Percentiles rank a stretch among this genome's conserved stretches.
Evolutionary conservation across 768 basidiomycete species (phyloP).

Genomic region (Pulveroboletus ravenelii): DNA sequence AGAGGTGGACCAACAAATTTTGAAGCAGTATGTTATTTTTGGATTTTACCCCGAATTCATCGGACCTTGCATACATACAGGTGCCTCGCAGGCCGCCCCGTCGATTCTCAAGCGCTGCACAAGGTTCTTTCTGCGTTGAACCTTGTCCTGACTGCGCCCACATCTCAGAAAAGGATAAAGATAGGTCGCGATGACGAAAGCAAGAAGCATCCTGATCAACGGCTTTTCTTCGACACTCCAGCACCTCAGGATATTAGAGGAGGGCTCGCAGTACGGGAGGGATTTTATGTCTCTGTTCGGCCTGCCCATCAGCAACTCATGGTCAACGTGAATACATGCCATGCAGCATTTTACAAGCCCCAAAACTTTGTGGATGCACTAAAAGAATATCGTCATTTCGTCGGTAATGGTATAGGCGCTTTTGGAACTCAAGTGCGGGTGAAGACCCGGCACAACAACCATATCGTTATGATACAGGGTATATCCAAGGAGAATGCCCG

Average conservation of each 20-base stretch:
- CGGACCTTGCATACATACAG: constrained; percentile 31
- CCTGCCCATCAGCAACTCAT: constrained; percentile 43
- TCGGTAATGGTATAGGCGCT: constrained; percentile 45
- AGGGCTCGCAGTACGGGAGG: constrained; percentile 56
- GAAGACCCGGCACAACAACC: constrained; percentile 56
- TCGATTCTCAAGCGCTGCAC: constrained; percentile 52
- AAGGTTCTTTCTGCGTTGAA: constrained; percentile 48
- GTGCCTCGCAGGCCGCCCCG: constrained; percentile 50
- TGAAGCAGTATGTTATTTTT: constrained; percentile 1
- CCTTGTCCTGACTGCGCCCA: constrained; percentile 40
- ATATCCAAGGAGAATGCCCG: constrained; percentile 37
- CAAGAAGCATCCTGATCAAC: constrained; percentile 28
- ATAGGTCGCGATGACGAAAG: constrained; percentile 42
- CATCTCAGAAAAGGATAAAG: constrained; percentile 38
- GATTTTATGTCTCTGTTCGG: constrained; percentile 39
- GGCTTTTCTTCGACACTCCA: constrained; percentile 38
- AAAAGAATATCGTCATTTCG: constrained; percentile 37
- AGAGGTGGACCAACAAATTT: constrained; percentile 30
- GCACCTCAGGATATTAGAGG: constrained; percentile 37
- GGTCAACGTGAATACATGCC: constrained; percentile 51
- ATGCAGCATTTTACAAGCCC: constrained; percentile 42
- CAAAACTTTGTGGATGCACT: constrained; percentile 41
- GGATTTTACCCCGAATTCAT: constrained; percentile 24
- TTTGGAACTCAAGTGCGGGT: constrained; percentile 67
- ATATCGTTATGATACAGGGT: constrained; percentile 62